phyloP scores from a whole-genome alignment of 345 rosid genomes.

The Citrus trifoliata region DNA sequence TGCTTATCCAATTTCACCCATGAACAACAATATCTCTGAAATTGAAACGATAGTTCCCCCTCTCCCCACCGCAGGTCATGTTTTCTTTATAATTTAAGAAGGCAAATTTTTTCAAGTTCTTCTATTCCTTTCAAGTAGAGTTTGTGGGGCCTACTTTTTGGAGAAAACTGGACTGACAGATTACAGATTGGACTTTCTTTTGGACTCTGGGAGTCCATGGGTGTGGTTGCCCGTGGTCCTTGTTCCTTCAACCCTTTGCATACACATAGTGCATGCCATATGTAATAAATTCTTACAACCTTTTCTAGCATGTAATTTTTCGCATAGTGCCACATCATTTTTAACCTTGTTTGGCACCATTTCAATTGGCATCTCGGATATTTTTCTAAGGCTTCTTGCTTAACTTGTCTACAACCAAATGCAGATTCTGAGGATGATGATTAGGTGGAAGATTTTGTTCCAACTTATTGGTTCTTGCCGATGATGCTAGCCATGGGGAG shows the following conservation, averaged over 20 bases:
- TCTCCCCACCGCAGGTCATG: neutral
- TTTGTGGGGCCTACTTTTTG: too few species aligned
- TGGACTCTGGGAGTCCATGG: neutral
- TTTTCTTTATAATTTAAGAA: neutral
- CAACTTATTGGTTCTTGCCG: conserved; percentile 3
- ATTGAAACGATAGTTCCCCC: neutral
- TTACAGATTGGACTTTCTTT: neutral
- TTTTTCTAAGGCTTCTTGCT: neutral
- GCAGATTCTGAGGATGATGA: conserved; percentile 98
- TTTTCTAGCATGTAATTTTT: neutral
- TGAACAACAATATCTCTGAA: neutral
- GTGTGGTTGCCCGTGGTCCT: neutral
- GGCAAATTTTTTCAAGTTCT: neutral
- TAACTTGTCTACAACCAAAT: conserved; percentile 11
- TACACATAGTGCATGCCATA: too few species aligned
- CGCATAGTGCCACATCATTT: neutral
- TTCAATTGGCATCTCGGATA: neutral
- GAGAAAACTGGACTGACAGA: neutral
- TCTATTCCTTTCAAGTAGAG: neutral
- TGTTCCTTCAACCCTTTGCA: neutral
- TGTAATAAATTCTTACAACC: neutral
- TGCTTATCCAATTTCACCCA: neutral
- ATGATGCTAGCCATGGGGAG: conserved; percentile 15
- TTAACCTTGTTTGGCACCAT: neutral
- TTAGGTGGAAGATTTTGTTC: conserved; percentile 35